Base-by-base conservation (phyloP, 2,329 filamentous ascomycete genomes). In the Canariomyces notabilis region DNA sequence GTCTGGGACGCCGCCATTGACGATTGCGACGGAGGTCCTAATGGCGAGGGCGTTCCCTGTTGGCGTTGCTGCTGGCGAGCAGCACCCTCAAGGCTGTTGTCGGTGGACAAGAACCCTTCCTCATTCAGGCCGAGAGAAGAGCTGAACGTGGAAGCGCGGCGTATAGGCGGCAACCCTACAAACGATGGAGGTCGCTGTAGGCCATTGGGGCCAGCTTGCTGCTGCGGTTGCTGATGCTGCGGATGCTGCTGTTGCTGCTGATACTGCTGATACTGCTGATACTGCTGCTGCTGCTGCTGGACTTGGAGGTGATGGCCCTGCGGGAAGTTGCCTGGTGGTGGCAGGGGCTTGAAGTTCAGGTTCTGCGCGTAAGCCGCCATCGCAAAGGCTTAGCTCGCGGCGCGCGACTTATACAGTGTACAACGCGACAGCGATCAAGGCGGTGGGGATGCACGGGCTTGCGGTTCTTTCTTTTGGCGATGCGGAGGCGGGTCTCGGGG, bases 161-260 rank as follows among this genome's bases (percentile, higher is more conserved):
- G 71, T 48, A 83, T 80, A 1, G 76, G 77, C 3, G 80, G 79
- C 31, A 83, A 61, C 1, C 76, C 76, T 18, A 74, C 65, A 51
- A 82, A 82, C 1, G 76, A 79, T 1, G 73, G 67, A 9, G 69
- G 64, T 23, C 72, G 67, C 32, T 68, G 63, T 29, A 69, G 64
- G n/a, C 55, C 55, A 37, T 59, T 57, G 14, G 58, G 22, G 42
- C 49, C 35, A 37, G 50, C 40, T 35, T 54, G 37, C 15, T 53
- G 49, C 12, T 57, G 52, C n/a, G 53, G 45, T 22, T 57, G 55
- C 16, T 56, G 54, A 12, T 47, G 48, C 2, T 49, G 50, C 8
- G 44, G 38, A 5, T 48, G 42, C 18, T 51, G 52, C 14, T 50
- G 50, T 42, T 54, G 52, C 19, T 54, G 55, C 15, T 51, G 49